Evolutionary conservation across 768 basidiomycete species (phyloP).

Genomic region (Pisolithus sp.): DNA sequence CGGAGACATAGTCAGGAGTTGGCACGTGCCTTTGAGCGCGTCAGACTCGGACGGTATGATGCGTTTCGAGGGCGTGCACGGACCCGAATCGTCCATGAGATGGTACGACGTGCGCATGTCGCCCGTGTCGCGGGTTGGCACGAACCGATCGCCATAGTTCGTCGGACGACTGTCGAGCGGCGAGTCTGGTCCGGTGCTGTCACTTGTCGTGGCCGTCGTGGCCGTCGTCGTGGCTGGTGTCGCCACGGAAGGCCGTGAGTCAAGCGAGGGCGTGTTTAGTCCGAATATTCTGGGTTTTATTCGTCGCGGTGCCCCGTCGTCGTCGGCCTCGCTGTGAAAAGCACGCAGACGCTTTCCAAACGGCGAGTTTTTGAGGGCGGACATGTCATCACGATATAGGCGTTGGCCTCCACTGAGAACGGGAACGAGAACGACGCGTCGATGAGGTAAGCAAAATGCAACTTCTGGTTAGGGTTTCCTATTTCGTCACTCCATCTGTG

Average conservation of each 20-base stretch:
- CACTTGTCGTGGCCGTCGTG: conserved; percentile 36
- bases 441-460: conserved; percentile 22
- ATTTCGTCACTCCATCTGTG: neutral
- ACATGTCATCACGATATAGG: conserved; percentile 36
- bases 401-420: neutral
- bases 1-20: conserved; percentile 2
- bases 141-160: conserved; percentile 56
- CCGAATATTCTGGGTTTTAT: conserved; percentile 30
- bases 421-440: conserved; percentile 19
- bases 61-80: conserved; percentile 55
- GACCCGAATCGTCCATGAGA: conserved; percentile 49
- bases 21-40: conserved; percentile 57
- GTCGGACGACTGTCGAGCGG: conserved; percentile 30
- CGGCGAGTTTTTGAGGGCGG: conserved; percentile 76
- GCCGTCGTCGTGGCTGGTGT: conserved; percentile 9
- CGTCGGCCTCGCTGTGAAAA: conserved; percentile 50
- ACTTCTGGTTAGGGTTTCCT: neutral
- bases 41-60: conserved; percentile 67
- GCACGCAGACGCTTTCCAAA: conserved; percentile 81
- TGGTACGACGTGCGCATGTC: conserved; percentile 60
- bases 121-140: conserved; percentile 52
- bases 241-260: conserved; percentile 52
- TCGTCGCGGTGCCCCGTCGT: conserved; percentile 48
- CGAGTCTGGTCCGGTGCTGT: conserved; percentile 43
- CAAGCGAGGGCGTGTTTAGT: conserved; percentile 48